Base-by-base conservation (phyloP, 768 basidiomycete genomes). In the Piloderma croceum region DNA sequence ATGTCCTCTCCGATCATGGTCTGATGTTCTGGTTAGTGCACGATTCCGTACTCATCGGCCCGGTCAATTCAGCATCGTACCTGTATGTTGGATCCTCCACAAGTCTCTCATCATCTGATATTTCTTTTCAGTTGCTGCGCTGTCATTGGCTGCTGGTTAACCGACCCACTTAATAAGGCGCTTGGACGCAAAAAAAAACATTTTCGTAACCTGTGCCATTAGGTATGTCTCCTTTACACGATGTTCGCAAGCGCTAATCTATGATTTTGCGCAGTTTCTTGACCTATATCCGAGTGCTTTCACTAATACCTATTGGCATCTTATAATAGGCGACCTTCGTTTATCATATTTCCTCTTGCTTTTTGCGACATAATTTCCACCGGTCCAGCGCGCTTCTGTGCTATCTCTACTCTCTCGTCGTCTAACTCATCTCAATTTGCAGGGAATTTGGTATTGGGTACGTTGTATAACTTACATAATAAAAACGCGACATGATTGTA, bases 81-180 rank as follows among this genome's bases (percentile, higher is more conserved):
- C 43, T 39, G 55, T 49, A 6, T 34, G 46, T 53, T 21, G 40
- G 25, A 34, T 22, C 10, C 5, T 38, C 18, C 38, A 13, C 18
- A 47, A 7, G 38, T 18, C 24, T 27, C 24, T 24, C 42, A 22
- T 11, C 5, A 5, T 15, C 24, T 49, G 25, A 35, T 13, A 35
- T 35, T 10, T 38, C 7, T 17, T 20, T 39, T 23, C 31, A 37
- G 15, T 7, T 77, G 74, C 50, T 77, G 76, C 47, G 75, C 69
- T 19, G 45, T 73, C 15, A 40, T 77, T 17, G 67, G 70, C 18
- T 80, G 78, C 52, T 86, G 81, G 82, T 56, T 86, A 38, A 76
- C 79, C 1, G 76, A 81, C 23, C 84, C 84, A 1, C 66, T 87
- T 46, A 84, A 83, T n/a, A n/a, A n/a, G n/a, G n/a, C n/a, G n/a